Conservation (phyloP, 305 asterid genomes). For the Petunia hybrid region DNA sequence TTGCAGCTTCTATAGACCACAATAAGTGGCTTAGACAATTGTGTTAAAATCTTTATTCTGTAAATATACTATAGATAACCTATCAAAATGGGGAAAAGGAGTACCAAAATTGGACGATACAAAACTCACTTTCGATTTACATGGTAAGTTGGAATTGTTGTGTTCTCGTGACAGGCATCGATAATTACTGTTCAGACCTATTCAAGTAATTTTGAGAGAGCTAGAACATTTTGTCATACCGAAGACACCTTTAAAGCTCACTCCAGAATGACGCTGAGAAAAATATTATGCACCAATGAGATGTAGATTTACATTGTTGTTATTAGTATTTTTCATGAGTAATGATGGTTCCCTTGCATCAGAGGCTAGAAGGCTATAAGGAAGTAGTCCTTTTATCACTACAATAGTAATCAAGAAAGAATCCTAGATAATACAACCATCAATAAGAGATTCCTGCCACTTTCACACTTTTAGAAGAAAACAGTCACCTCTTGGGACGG, state of each 20-base stretch:
- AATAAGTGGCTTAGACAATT: conserved; percentile 10
- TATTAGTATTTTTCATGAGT: too few species aligned
- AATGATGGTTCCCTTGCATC: too few species aligned
- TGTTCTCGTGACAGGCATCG: background rate
- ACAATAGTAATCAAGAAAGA: background rate
- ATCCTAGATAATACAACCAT: background rate
- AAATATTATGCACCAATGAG: too few species aligned
- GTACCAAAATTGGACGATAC: background rate
- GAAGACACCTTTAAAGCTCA: background rate
- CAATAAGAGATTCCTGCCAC: background rate
- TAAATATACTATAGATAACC: conserved; percentile 2
- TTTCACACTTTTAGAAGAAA: too few species aligned
- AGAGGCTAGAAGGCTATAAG: too few species aligned
- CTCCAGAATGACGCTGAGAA: background rate
- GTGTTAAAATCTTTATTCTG: background rate
- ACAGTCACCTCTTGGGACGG: too few species aligned
- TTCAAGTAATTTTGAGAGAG: background rate
- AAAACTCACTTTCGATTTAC: background rate
- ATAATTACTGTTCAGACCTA: background rate
- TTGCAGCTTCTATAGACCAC: conserved; percentile 9
- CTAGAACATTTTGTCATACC: background rate
- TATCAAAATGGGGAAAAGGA: background rate
- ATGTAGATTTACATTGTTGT: too few species aligned
- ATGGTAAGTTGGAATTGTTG: background rate
- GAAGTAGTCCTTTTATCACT: background rate